Conservation (phyloP, 495 filamentous ascomycete genomes). For the Bacidia rubella region DNA sequence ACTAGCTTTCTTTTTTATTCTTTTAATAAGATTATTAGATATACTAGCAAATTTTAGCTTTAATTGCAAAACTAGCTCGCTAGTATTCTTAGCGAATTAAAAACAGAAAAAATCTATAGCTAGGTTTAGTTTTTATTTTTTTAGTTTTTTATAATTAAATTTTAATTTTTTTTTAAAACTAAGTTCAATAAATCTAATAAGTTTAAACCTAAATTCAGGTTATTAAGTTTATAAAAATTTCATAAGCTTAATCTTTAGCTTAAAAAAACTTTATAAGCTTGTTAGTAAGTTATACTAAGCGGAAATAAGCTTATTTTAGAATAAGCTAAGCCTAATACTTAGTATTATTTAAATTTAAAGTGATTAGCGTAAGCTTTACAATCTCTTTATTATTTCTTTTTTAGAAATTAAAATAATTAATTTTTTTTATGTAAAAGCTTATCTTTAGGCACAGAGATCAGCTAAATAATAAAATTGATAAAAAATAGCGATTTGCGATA, state of each 20-base stretch:
- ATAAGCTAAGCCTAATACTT: background rate
- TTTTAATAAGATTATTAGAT: conserved; percentile 3
- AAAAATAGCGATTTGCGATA: no score
- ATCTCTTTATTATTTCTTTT: background rate
- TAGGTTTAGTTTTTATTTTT: conserved; percentile 5
- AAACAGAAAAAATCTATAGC: no score
- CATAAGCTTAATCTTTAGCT: background rate
- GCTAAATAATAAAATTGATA: background rate
- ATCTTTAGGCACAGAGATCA: no score
- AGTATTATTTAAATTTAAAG: background rate
- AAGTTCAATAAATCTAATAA: conserved; percentile 1
- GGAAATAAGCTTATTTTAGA: background rate
- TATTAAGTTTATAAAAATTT: background rate
- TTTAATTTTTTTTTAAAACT: conserved; percentile 5
- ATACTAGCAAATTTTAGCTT: background rate
- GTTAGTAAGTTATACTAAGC: background rate
- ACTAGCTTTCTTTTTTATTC: conserved; percentile 1
- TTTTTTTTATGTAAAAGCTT: background rate
- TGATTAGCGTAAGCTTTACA: no score
- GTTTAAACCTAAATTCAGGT: background rate
- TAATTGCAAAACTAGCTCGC: conserved; percentile 1
- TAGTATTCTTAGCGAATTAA: conserved; percentile 18
- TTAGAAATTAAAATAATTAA: background rate
- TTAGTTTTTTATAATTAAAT: background rate
- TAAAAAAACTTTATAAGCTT: background rate